Evolutionary conservation across 1,284 basidiomycete genomes (phyloP), one percentile per base, ranked within the genome.

Genomic region (Trametes hirsuta): DNA sequence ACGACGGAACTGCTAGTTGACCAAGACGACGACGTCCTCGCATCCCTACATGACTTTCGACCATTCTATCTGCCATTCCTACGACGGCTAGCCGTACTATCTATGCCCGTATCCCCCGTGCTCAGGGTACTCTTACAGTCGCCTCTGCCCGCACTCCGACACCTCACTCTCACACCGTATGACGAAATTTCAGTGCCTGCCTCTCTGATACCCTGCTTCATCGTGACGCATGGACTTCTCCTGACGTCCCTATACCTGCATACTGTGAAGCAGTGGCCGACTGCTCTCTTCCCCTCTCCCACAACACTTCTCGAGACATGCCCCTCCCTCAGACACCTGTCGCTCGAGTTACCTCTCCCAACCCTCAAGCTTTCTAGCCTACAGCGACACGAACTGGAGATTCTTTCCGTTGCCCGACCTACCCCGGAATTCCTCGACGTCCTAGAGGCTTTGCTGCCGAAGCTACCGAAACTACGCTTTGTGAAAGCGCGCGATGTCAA

Each of bases 241-340:
- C 80, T 95, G 47, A 77, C 76, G 9, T 88, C 87, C 0, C 79
- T 94, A 2, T 81, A 87, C 37, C 79, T 93, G 53, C 84, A 85
- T 49, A 87, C 88, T 1, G 85, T 86, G 0, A 88, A 88, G 67
- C 91, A 88, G 83, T 93, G 88, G 87, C 91, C 89, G 0, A 84
- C 84, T 2, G 77, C 77, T 44, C 77, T 85, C 42, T 83, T 84
- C 61, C 81, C 86, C 15, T 86, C 88, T 2, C 85, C 88, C 0
- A 64, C 72, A 0, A 77, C 77, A 21, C 62, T 91, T 5, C 77
- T 93, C 9, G 69, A 75, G 37, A 79, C 77, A 12, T 85, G 81
- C 35, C 88, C 88, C 3, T 76, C 79, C 35, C 76, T 92, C 8
- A 79, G 77, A 24, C 85, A 88, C 66, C 81, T 91, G 35, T 88